Evolutionary conservation across 768 basidiomycete species (phyloP).

Genomic region (Mycena crocata): DNA sequence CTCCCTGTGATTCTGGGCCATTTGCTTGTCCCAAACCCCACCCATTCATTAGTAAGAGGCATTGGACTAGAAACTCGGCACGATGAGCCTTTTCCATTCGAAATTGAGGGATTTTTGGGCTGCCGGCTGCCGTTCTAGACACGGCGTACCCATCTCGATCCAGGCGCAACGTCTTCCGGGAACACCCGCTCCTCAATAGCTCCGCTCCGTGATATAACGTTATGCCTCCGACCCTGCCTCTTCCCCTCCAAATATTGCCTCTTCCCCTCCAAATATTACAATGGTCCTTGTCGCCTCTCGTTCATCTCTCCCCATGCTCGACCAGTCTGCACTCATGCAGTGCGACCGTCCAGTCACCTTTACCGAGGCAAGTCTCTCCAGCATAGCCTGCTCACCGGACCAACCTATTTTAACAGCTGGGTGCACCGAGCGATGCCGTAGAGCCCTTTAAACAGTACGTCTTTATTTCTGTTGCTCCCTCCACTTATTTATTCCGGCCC

Average conservation of each 20-base stretch:
- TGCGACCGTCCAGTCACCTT: conserved; percentile 7
- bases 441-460: conserved; percentile 71
- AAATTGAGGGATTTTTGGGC: too few species aligned
- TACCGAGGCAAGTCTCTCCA: conserved; percentile 2
- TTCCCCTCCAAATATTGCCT: background rate
- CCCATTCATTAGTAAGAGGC: too few species aligned
- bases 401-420: conserved; percentile 51
- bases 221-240: background rate
- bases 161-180: conserved; percentile 15
- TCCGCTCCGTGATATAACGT: conserved; percentile 17
- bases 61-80: too few species aligned
- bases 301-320: background rate
- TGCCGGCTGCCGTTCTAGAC: too few species aligned
- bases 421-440: conserved; percentile 66
- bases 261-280: background rate
- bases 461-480: background rate
- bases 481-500: background rate
- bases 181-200: conserved; percentile 20
- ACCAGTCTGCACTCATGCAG: background rate
- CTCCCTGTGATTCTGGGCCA: too few species aligned
- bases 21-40: too few species aligned
- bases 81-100: too few species aligned
- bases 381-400: conserved; percentile 28
- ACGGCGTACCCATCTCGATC: conserved; percentile 11
- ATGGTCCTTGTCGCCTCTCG: conserved; percentile 21